phyloP scores from a whole-genome alignment of 176 grass and related monocot species.

The Avena sativa region DNA sequence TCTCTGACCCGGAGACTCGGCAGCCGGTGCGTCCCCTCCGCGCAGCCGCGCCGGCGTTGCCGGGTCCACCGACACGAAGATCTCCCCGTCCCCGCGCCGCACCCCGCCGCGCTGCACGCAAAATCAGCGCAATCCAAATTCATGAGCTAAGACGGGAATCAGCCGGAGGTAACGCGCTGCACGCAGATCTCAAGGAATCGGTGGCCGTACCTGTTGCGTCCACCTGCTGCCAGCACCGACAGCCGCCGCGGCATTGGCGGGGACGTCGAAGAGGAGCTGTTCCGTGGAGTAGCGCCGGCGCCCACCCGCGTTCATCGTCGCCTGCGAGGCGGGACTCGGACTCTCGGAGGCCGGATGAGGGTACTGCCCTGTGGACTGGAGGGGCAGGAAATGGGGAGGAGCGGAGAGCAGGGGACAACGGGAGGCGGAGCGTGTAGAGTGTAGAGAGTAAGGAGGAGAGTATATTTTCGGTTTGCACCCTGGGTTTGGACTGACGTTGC shows the following conservation, averaged over 20 bases:
- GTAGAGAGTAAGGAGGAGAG: neutral
- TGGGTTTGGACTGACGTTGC: neutral
- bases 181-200: slow-evolving; percentile 43
- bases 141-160: neutral
- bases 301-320: slow-evolving; percentile 63
- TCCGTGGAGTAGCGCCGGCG: slow-evolving; percentile 70
- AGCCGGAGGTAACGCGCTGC: slow-evolving; percentile 28
- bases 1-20: slow-evolving; percentile 49
- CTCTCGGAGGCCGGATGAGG: neutral
- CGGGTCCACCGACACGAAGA: slow-evolving; percentile 79
- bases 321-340: slow-evolving; percentile 23
- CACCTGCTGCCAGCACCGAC: slow-evolving; percentile 54
- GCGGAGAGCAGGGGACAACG: slow-evolving; percentile 32
- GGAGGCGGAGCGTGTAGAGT: slow-evolving; percentile 38
- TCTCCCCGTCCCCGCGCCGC: slow-evolving; percentile 74
- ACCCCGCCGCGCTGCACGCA: slow-evolving; percentile 51
- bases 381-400: neutral
- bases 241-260: slow-evolving; percentile 48
- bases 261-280: slow-evolving; percentile 74
- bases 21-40: slow-evolving; percentile 52
- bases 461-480: slow-evolving; percentile 31
- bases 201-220: slow-evolving; percentile 56
- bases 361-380: slow-evolving; percentile 30
- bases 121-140: slow-evolving; percentile 23
- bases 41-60: slow-evolving; percentile 58